Evolutionary conservation across 495 filamentous ascomycete genomes (phyloP), one percentile per base, ranked within the genome.

Genomic region (Hyaloscypha bicolor): DNA sequence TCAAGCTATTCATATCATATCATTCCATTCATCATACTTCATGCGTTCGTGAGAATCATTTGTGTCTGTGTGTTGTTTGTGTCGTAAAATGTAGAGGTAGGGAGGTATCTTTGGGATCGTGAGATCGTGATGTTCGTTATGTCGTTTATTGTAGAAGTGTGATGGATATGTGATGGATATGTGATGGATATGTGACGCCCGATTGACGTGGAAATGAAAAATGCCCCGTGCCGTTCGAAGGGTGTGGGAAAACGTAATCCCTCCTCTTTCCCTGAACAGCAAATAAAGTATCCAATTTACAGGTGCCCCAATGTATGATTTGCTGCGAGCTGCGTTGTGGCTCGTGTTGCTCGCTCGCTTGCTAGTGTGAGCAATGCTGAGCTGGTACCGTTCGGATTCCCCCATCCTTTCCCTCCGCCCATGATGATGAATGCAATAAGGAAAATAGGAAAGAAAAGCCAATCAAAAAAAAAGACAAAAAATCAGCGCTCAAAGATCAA

Each of bases 31-130:
- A 52, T 62, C 45, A 11, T 67, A 14, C 53, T 37, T 62, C 45
- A n/a, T 67, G 35, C 53, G 25, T 68, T 68, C 61, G 61, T 69
- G 61, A 59, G 55, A 61, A 62, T 69, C 66, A 55, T 69, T 69
- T 56, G 53, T 56, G 53, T 56, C 21, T 56, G 53, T 56, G 29
- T 29, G 53, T 53, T 52, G 51, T 32, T 60, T 11, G 53, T 9
- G 22, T 56, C 21, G 53, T 29, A 31, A 9, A 29, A 31, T 31
- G 31, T 65, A 57, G 39, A 62, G 60, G 35, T 2, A 64, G 48
- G 55, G 32, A 35, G 48, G 42, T 53, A 21, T 51, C 35, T 32
- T 58, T 63, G 39, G 53, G 60, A 48, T 68, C 65, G 61, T 68
- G 59, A 51, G 56, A 59, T 63, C 65, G 65, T 68, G 65, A 68